Conservation (phyloP, 2,329 filamentous ascomycete genomes). For the Fusarium sp. region DNA sequence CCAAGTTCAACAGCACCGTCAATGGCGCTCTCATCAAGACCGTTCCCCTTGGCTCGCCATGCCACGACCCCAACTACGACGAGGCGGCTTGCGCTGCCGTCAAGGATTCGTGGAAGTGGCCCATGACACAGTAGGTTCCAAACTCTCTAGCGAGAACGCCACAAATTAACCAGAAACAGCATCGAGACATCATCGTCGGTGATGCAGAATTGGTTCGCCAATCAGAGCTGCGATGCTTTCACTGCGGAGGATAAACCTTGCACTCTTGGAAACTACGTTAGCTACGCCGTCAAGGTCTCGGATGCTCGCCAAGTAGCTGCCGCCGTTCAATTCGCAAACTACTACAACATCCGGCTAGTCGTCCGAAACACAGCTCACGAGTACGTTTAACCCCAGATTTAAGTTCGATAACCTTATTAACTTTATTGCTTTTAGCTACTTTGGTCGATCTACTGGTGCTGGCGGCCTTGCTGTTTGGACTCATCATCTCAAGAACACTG, state of each 20-base stretch:
- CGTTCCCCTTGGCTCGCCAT: constrained; percentile 61
- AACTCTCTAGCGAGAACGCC: background rate
- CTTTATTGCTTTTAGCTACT: constrained; percentile 20
- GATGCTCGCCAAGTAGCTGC: constrained; percentile 47
- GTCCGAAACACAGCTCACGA: constrained; percentile 50
- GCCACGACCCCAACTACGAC: constrained; percentile 63
- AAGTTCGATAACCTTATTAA: background rate
- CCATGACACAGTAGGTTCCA: constrained; percentile 58
- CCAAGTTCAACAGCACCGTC: constrained; percentile 62
- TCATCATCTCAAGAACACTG: constrained; percentile 54
- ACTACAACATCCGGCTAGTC: constrained; percentile 53
- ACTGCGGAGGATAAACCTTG: constrained; percentile 54
- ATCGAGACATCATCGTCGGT: constrained; percentile 54
- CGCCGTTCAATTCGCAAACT: constrained; percentile 53
- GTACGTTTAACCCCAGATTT: background rate
- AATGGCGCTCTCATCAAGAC: constrained; percentile 63
- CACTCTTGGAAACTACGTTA: constrained; percentile 57
- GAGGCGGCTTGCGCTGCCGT: constrained; percentile 57
- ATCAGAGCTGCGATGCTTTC: constrained; percentile 54
- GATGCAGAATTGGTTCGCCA: constrained; percentile 55
- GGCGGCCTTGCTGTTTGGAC: constrained; percentile 56
- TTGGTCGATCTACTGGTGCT: constrained; percentile 54
- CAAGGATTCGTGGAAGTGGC: constrained; percentile 56
- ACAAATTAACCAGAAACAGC: constrained; percentile 33
- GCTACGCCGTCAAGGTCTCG: constrained; percentile 53